Base-by-base conservation (phyloP, 1,139 yeast species). In the Geotrichum reessii region DNA sequence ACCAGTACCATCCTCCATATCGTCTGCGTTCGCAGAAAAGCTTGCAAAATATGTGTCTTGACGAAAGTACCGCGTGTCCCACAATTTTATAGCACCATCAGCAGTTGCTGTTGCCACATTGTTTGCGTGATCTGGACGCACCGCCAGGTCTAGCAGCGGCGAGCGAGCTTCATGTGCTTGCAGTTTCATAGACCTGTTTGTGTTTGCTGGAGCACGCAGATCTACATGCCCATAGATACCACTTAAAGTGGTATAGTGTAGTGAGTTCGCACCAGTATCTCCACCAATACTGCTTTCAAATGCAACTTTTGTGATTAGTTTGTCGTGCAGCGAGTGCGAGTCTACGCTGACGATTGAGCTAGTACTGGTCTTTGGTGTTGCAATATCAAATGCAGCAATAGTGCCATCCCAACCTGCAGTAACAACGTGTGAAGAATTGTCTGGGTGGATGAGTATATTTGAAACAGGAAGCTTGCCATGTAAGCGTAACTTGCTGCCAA, bases 51-150 rank as follows among this genome's bases (percentile, higher is more conserved):
- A 37, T 8, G 44, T 37, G 44, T 37, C 44, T 12, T 37, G 44
- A 3, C 21, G 44, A 37, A 37, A 37, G 7, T 37, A 37, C 44
- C 44, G 44, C 19, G 44, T 37, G 21, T 93, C 99, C 98, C 98
- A 93, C 1, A 92, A 77, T 66, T 87, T 86, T 9, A 90, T 79
- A 1, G 84, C 74, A 49, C 92, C 84, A 71, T 92, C 98, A 0
- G 89, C 96, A 62, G 95, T 83, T 2, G 90, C 97, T 0, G 95
- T 84, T 1, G 91, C 92, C 4, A 91, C 67, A 58, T 86, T 85
- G 44, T 14, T 17, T 4, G 44, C 8, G 17, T 37, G 44, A 9
- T 37, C 44, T 7, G 44, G 44, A 8, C 44, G 44, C 44, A 37
- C 44, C 3, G 44, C 44, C 9, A 37, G 21, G 17, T 37, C 44